Conservation (phyloP, 2,329 filamentous ascomycete genomes). For the Didymella lethalis region DNA sequence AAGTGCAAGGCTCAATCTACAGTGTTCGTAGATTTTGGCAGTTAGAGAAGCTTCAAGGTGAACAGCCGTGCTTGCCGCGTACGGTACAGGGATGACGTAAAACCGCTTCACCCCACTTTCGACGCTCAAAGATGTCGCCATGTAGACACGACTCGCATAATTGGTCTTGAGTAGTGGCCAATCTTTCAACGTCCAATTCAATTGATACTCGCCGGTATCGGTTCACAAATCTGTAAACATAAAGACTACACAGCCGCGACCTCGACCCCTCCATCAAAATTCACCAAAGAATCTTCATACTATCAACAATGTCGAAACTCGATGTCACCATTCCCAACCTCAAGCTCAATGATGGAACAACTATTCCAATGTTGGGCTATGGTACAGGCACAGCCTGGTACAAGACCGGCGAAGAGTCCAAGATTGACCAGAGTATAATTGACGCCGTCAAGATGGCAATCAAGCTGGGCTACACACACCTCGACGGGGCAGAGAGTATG, state of each 20-base stretch:
- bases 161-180: constrained; percentile 4
- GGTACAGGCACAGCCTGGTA: constrained; percentile 76
- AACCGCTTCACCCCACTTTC: constrained; percentile 17
- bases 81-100: constrained; percentile 15
- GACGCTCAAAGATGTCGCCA: constrained; percentile 8
- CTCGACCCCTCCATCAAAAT: not conserved
- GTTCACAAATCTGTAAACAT: not conserved
- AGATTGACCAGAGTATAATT: constrained; percentile 65
- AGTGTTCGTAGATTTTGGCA: not conserved
- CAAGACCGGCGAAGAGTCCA: constrained; percentile 57
- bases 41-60: not conserved
- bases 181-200: not conserved
- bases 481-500: constrained; percentile 76
- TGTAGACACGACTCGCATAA: constrained; percentile 23
- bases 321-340: constrained; percentile 63
- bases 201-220: constrained; percentile 4
- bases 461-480: constrained; percentile 72
- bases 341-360: constrained; percentile 76
- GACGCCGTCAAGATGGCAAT: constrained; percentile 69
- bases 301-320: constrained; percentile 51
- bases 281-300: not conserved
- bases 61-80: constrained; percentile 4
- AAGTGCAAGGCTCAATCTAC: not conserved
- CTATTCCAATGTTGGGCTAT: constrained; percentile 76
- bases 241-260: not conserved